These are phyloP conservation scores for Solanum medicagineum DNA, from an alignment of 257 asterid species.

Conservation along the genomic window DNA sequence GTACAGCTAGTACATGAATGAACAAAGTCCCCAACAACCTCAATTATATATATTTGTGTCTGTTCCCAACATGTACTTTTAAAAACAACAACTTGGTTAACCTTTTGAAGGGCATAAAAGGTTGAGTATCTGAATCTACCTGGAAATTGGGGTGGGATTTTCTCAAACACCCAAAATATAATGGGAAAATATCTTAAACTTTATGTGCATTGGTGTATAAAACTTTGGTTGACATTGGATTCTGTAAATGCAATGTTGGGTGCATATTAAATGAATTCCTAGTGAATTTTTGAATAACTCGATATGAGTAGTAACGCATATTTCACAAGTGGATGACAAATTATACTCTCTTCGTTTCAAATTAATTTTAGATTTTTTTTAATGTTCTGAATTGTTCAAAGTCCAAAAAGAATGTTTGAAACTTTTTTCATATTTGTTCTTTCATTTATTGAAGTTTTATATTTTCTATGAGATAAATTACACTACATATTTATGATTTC, in stretches of 20 bases:
- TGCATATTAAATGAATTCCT: not conserved
- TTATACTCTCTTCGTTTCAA: not conserved
- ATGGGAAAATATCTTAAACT: not conserved
- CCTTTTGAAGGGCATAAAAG: not conserved
- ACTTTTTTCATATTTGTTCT: too few species aligned
- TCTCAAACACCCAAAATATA: slow-evolving; percentile 7
- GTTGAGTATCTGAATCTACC: slow-evolving; percentile 38
- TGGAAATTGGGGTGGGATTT: slow-evolving; percentile 39
- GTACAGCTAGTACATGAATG: not conserved
- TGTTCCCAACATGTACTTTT: not conserved
- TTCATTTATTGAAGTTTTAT: too few species aligned
- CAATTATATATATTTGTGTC: not conserved
- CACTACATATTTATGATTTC: too few species aligned
- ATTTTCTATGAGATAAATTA: too few species aligned
- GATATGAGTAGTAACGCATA: not conserved
- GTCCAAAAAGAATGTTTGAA: too few species aligned
- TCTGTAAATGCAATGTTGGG: not conserved
- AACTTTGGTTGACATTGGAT: not conserved
- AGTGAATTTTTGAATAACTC: not conserved
- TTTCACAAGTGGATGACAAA: not conserved
- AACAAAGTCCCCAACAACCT: not conserved
- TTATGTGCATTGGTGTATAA: not conserved
- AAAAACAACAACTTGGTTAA: not conserved
- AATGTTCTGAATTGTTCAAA: too few species aligned
- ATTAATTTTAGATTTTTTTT: too few species aligned